phyloP scores from a whole-genome alignment of 2,329 filamentous ascomycete genomes.

The Trichocomaceae sp. region DNA sequence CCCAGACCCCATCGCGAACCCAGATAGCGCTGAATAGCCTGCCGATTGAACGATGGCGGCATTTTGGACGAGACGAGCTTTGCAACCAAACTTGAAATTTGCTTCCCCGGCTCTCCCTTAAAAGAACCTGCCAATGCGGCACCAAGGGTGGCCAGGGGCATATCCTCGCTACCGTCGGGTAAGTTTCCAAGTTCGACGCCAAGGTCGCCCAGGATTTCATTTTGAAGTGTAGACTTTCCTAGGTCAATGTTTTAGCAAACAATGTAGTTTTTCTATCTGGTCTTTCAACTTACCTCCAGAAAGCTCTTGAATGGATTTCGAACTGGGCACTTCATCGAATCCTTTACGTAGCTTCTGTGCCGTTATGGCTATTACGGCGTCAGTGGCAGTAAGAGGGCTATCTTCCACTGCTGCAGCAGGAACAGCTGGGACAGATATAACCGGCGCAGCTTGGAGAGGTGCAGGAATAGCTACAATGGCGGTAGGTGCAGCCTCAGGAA shows the following conservation, averaged over 20 bases:
- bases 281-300: constrained; percentile 20
- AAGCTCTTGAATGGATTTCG: constrained; percentile 30
- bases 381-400: constrained; percentile 20
- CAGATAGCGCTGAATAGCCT: constrained; percentile 85
- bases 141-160: constrained; percentile 29
- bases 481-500: neutral
- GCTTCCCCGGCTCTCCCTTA: constrained; percentile 95
- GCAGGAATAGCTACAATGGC: neutral
- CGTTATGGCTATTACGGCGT: constrained; percentile 33
- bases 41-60: constrained; percentile 99
- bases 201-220: constrained; percentile 41
- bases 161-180: constrained; percentile 37
- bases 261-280: neutral
- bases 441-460: neutral
- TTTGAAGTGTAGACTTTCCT: constrained; percentile 41
- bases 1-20: constrained; percentile 89
- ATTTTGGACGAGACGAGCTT: constrained; percentile 97
- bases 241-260: constrained; percentile 8
- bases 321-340: constrained; percentile 19
- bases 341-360: constrained; percentile 27
- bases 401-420: neutral
- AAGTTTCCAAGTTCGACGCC: constrained; percentile 35
- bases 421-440: neutral
- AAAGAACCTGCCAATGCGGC: constrained; percentile 49
- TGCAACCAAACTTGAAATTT: constrained; percentile 85